Base-by-base conservation (phyloP, 371 early-diverging fungal species). In the Mucor irregularis region DNA sequence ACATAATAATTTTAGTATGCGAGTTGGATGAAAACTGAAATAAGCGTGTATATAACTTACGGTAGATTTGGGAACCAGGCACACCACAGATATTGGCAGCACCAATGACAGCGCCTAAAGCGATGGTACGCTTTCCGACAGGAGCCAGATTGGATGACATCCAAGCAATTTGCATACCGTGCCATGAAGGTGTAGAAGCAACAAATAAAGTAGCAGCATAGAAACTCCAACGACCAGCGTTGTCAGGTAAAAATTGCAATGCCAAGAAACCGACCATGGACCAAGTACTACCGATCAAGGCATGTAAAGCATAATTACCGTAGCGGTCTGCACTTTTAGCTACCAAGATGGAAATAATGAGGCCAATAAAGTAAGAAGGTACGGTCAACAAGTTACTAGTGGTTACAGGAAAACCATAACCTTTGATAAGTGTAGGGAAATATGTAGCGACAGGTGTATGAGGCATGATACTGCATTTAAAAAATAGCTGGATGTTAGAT, bases 381-480 rank as follows among this genome's bases (percentile, higher is more conserved):
- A 76, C 73, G 0, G 83, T 81, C 37, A 86, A 49, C n/a, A 83
- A 63, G 56, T 84, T 86, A 45, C 77, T 63, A 6, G 69, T 67
- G 33, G 78, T 66, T 1, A 72, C 67, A 26, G 73, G 53, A 49
- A 81, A 84, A 0, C 83, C 83, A 21, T 73, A 66, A 34, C 61
- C 64, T 48, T 59, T 71, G 54, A 83, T 80, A 33, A 83, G 70
- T 30, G 72, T 63, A 2, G 86, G 86, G 4, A 82, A 61, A 53
- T 84, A 76, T 9, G 71, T 67, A 6, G 58, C 52, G n/a, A 82
- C 58, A 0, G 84, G 82, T 0, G 76, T 58, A 13, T 51, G 53
- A 22, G 68, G 69, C 66, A 81, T 60, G 24, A 80, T 55, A 9
- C 78, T 78, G n/a, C n/a, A n/a, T n/a, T n/a, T n/a, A n/a, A 50